A percentile compares a stretch with the other conserved stretches of the same genome.
phyloP scores from a whole-genome alignment of 2,329 filamentous ascomycete genomes.

The Penicillium frequentans region DNA sequence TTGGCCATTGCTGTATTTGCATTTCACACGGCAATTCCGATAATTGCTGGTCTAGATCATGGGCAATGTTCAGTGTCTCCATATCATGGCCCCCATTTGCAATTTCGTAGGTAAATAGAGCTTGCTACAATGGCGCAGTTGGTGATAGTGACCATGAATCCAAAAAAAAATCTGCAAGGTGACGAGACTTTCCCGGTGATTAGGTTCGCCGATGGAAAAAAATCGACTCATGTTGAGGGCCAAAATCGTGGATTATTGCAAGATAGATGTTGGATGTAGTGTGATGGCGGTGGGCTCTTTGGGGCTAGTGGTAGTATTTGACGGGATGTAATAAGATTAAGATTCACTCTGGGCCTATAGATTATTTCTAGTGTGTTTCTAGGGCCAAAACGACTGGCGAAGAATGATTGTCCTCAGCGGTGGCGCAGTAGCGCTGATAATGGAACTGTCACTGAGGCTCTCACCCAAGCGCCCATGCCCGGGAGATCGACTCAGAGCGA shows the following conservation, averaged over 20 bases:
- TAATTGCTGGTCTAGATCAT: not conserved
- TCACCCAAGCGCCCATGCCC: constrained; percentile 1
- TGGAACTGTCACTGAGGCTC: not conserved
- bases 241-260: not conserved
- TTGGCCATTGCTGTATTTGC: not conserved
- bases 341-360: constrained; percentile 19
- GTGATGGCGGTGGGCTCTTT: not conserved
- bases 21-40: not conserved
- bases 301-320: not conserved
- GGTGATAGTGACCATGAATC: constrained; percentile 25
- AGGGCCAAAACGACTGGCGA: constrained; percentile 3
- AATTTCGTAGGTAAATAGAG: constrained; percentile 3
- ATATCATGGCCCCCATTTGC: constrained; percentile 1
- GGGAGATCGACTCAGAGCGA: constrained; percentile 17
- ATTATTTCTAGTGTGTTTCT: constrained; percentile 6
- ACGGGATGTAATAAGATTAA: not conserved
- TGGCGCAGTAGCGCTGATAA: constrained; percentile 7
- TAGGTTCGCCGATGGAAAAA: not conserved
- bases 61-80: not conserved
- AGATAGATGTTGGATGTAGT: not conserved
- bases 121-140: constrained; percentile 26
- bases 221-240: not conserved
- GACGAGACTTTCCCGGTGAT: constrained; percentile 5
- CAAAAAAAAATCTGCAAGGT: constrained; percentile 4
- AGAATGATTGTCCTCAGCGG: not conserved